Evolutionary conservation across 352 stramenopile species (phyloP).

Genomic region (Phytophthora chlamydospora): DNA sequence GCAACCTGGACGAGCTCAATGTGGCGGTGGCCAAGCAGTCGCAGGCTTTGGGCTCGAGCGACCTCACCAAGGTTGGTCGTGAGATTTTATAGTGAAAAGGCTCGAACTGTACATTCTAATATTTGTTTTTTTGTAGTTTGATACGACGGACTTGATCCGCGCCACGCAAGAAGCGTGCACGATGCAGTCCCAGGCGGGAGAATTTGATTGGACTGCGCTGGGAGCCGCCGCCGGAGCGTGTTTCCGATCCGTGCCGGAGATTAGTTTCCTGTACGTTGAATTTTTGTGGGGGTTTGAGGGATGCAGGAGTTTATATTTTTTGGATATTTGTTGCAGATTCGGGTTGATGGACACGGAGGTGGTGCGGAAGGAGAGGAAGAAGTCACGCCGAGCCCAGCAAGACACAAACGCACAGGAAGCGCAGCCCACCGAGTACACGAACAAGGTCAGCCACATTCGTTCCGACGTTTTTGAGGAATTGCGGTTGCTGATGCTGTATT

Average conservation of each 20-base stretch:
- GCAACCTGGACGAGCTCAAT: slow-evolving; percentile 85
- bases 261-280: slow-evolving; percentile 65
- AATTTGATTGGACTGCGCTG: slow-evolving; percentile 73
- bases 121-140: slow-evolving; percentile 52
- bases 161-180: slow-evolving; percentile 48
- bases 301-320: slow-evolving; percentile 2
- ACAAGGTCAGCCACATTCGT: slow-evolving; percentile 56
- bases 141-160: slow-evolving; percentile 69
- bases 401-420: slow-evolving; percentile 59
- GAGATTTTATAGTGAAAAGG: neutral
- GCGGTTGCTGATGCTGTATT: slow-evolving; percentile 4
- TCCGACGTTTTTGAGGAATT: neutral
- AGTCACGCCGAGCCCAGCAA: slow-evolving; percentile 42
- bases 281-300: slow-evolving; percentile 2
- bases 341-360: slow-evolving; percentile 80
- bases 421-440: slow-evolving; percentile 79
- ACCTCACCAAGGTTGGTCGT: slow-evolving; percentile 65
- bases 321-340: slow-evolving; percentile 45
- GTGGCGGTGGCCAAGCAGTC: slow-evolving; percentile 77
- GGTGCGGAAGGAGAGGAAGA: slow-evolving; percentile 72
- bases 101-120: slow-evolving; percentile 1
- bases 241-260: slow-evolving; percentile 75
- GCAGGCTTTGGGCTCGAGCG: slow-evolving; percentile 67
- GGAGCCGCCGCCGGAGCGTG: slow-evolving; percentile 66
- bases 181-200: slow-evolving; percentile 35